phyloP scores from a whole-genome alignment of 805 yeast genomes.

The Candida insectalens region DNA sequence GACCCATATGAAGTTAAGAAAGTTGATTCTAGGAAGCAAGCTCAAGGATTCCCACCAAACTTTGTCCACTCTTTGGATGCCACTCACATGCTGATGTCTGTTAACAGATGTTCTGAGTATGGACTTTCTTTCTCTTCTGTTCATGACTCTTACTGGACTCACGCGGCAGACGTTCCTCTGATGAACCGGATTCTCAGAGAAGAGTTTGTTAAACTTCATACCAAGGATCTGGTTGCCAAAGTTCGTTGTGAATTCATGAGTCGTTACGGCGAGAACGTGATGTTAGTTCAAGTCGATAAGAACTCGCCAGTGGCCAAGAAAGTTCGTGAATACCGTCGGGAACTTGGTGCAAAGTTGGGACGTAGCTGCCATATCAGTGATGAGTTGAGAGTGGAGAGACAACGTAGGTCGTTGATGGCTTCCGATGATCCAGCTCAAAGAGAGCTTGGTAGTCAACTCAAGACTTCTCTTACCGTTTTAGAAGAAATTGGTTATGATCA shows the following conservation, averaged over 20 bases:
- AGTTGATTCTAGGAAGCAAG: constrained; percentile 84
- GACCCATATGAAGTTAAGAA: constrained; percentile 83
- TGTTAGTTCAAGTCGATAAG: constrained; percentile 45
- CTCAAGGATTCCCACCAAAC: constrained; percentile 92
- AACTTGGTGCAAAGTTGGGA: constrained; percentile 38
- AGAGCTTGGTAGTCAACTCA: constrained; percentile 43
- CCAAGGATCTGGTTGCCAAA: constrained; percentile 58
- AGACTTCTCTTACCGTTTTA: constrained; percentile 60
- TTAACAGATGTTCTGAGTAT: constrained; percentile 58
- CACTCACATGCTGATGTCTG: constrained; percentile 90
- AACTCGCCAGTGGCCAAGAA: constrained; percentile 40
- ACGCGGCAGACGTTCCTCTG: constrained; percentile 69
- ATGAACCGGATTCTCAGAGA: constrained; percentile 69
- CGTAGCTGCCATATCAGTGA: constrained; percentile 56
- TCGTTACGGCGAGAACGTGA: constrained; percentile 66
- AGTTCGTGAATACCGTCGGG: constrained; percentile 39
- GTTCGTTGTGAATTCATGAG: constrained; percentile 71
- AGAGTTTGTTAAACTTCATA: constrained; percentile 71
- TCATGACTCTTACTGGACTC: constrained; percentile 98
- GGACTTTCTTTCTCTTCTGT: constrained; percentile 83
- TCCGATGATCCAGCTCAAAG: constrained; percentile 42
- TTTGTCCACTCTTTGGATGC: constrained; percentile 94
- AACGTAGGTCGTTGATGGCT: constrained; percentile 43
- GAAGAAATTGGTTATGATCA: constrained; percentile 18
- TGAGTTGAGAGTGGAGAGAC: constrained; percentile 63